Percentiles rank a stretch among this genome's conserved stretches.
Conservation (phyloP, 306 rosid genomes). For the Dalbergia cultrata region DNA sequence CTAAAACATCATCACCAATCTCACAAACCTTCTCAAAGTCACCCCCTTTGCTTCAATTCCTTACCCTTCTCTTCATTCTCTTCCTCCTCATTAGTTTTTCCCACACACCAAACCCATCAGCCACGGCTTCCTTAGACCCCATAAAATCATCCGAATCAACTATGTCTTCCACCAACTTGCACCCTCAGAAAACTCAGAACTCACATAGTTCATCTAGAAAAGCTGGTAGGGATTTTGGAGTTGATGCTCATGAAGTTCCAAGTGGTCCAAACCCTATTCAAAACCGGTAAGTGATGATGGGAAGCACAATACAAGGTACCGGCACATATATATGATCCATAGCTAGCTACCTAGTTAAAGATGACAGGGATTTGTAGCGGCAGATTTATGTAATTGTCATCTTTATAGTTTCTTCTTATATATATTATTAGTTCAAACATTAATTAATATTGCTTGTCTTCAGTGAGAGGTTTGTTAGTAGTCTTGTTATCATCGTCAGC, state of each 20-base stretch:
- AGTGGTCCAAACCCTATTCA: conserved; percentile 79
- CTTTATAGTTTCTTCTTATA: conserved; percentile 23
- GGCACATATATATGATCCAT: not conserved
- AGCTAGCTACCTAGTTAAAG: conserved; percentile 36
- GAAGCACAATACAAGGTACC: not conserved
- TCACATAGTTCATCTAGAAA: conserved; percentile 7
- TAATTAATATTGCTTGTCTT: conserved; percentile 49
- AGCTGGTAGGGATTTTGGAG: conserved; percentile 55
- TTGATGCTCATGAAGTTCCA: conserved; percentile 74
- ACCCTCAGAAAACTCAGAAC: conserved; percentile 50
- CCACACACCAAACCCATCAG: conserved; percentile 32
- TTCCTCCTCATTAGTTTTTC: conserved; percentile 53
- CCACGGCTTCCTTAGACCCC: conserved; percentile 54
- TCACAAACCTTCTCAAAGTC: conserved; percentile 53
- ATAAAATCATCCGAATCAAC: conserved; percentile 46
- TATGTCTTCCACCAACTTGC: conserved; percentile 46
- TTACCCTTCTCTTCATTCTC: conserved; percentile 57
- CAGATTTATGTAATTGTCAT: conserved; percentile 47
- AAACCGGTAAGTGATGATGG: conserved; percentile 47
- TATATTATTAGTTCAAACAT: conserved; percentile 44
- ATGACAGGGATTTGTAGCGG: conserved; percentile 43
- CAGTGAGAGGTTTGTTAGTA: conserved; percentile 54
- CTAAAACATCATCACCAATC: conserved; percentile 52
- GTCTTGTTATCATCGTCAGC: conserved; percentile 44
- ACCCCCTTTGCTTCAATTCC: conserved; percentile 45